A percentile compares a stretch with the other conserved stretches of the same genome.
These are phyloP conservation scores for Rhizopogon vulgaris DNA, from an alignment of 768 basidiomycete species.

Conservation along the genomic window DNA sequence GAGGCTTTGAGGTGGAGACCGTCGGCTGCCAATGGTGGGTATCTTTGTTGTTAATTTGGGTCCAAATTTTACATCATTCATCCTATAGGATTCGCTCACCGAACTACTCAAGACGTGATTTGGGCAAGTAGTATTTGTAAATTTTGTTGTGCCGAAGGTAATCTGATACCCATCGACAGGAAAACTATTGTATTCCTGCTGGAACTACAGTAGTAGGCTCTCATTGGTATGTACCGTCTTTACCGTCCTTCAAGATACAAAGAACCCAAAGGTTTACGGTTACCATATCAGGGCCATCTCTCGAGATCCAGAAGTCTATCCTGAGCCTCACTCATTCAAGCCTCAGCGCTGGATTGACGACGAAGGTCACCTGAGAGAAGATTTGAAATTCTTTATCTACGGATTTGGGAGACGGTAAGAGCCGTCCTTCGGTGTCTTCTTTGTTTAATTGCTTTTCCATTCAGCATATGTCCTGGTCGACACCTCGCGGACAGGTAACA, in stretches of 20 bases:
- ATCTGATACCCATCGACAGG: constrained; percentile 8
- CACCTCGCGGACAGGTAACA: too few species aligned
- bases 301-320: too few species aligned
- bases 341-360: too few species aligned
- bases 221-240: constrained; percentile 8
- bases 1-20: constrained; percentile 32
- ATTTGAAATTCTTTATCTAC: too few species aligned
- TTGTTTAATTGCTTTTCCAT: too few species aligned
- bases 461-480: too few species aligned
- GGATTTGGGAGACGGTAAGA: too few species aligned
- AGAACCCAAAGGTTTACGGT: too few species aligned
- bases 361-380: too few species aligned
- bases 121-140: constrained; percentile 32
- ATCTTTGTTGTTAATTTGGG: not conserved
- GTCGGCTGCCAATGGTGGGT: constrained; percentile 21
- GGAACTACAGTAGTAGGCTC: constrained; percentile 15
- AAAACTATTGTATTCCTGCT: constrained; percentile 17
- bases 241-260: not conserved
- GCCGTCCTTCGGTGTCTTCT: too few species aligned
- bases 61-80: not conserved
- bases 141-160: not conserved
- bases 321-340: too few species aligned
- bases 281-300: too few species aligned
- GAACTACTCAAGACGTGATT: constrained; percentile 52
- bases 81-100: constrained; percentile 45